Evolutionary conservation across 805 yeast genomes (phyloP), one percentile per base, ranked within the genome.

Genomic region (Ogataea glucozyma): DNA sequence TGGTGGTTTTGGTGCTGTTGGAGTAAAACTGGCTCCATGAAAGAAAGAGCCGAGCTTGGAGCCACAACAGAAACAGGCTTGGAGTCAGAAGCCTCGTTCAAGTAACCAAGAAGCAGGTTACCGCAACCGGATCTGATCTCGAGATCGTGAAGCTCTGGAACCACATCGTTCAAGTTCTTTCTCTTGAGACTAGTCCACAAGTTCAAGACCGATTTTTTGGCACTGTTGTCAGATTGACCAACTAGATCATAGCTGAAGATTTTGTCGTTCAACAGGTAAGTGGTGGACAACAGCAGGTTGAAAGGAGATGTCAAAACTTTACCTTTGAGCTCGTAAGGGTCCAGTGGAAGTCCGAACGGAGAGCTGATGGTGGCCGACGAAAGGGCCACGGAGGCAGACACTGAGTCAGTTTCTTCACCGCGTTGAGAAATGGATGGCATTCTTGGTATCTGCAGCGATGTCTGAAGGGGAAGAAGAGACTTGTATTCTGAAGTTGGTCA

Each of bases 101-200:
- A 63, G 66, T 82, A 90, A 27, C 97, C 97, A 38, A 86, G 69
- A 34, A 91, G 74, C 20, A 86, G 77, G 48, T 80, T 75, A 34
- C 91, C 87, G 23, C 96, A 93, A 55, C 97, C 97, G 2, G 84
- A 70, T 61, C 96, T 80, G 43, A 87, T 77, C 58, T 89, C 88
- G 44, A 83, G 64, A 49, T 75, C 68, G 58, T 79, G 71, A 52
- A 83, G 64, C 41, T 71, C 70, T 20, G 95, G 93, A 41, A 81
- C 78, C n/a, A 62, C 65, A 18, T 81, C 81, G 34, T 64, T 58
- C 11, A 78, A 69, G 58, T 84, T 83, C 29, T 61, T 57, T 56
- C 77, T 73, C 57, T 70, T 70, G 37, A 71, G 63, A 34, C 68
- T 62, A 32, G 72, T 60, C 96, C 96, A 88, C 39, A 73, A 62